A percentile compares a stretch with the other conserved stretches of the same genome.
phyloP scores from a whole-genome alignment of 352 stramenopile genomes.

The Phytophthora foliorum region DNA sequence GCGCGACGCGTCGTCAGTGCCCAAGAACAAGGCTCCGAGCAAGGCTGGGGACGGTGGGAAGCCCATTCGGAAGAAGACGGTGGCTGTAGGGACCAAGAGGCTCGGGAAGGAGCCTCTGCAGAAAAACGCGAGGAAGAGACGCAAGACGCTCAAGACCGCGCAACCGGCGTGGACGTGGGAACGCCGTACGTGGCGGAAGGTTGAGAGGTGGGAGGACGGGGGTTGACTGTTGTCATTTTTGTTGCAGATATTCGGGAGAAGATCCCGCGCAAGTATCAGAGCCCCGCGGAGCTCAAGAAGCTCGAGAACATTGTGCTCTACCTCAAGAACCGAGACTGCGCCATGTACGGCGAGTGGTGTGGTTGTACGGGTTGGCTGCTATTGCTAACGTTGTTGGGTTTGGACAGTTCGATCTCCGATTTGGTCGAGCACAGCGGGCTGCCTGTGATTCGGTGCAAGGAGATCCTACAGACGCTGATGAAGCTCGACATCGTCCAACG shows the following conservation, averaged over 20 bases:
- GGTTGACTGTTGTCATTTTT: constrained; percentile 2
- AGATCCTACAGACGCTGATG: constrained; percentile 90
- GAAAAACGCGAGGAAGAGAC: constrained; percentile 26
- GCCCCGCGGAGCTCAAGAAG: constrained; percentile 80
- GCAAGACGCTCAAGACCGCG: constrained; percentile 43
- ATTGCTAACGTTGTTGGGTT: not conserved
- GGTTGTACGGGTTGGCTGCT: constrained; percentile 3
- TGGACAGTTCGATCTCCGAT: constrained; percentile 78
- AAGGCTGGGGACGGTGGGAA: constrained; percentile 3
- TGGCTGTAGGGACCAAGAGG: constrained; percentile 24
- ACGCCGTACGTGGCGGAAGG: constrained; percentile 57
- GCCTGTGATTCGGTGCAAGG: constrained; percentile 87
- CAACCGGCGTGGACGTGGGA: constrained; percentile 82
- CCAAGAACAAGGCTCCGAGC: constrained; percentile 11
- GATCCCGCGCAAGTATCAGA: constrained; percentile 90
- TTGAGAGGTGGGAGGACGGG: not conserved
- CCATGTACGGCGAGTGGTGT: constrained; percentile 62
- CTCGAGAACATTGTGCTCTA: constrained; percentile 89
- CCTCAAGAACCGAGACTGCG: constrained; percentile 82
- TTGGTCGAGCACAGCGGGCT: constrained; percentile 84
- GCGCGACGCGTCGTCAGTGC: not conserved
- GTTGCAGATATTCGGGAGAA: constrained; percentile 72
- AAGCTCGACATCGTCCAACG: constrained; percentile 85
- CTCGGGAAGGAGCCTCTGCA: constrained; percentile 23
- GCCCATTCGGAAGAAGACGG: constrained; percentile 8